These are phyloP conservation scores for Coffea canephora DNA, from an alignment of 257 asterid species.

Conservation along the genomic window DNA sequence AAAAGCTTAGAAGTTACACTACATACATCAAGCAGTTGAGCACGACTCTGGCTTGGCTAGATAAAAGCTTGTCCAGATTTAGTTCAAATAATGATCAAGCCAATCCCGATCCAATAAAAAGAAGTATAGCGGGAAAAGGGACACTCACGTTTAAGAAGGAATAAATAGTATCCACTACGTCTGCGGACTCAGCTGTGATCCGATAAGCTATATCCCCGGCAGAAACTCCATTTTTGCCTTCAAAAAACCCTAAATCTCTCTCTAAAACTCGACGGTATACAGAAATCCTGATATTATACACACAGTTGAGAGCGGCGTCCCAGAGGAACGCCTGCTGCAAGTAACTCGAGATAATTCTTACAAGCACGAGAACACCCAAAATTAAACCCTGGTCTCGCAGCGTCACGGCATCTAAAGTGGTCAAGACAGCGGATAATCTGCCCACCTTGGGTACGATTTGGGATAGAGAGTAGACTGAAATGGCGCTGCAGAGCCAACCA, in stretches of 20 bases:
- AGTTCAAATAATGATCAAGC: too few relatives aligned
- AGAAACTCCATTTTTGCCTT: slow-evolving; percentile 57
- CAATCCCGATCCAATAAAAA: too few relatives aligned
- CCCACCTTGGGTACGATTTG: slow-evolving; percentile 70
- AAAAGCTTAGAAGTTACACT: too few relatives aligned
- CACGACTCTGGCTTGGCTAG: too few relatives aligned
- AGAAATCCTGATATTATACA: slow-evolving; percentile 48
- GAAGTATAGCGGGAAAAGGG: background rate
- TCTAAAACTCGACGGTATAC: slow-evolving; percentile 64
- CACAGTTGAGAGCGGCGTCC: slow-evolving; percentile 84
- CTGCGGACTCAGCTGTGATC: slow-evolving; percentile 87
- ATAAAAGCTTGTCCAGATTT: too few relatives aligned
- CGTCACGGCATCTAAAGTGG: slow-evolving; percentile 25
- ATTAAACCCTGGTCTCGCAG: slow-evolving; percentile 42
- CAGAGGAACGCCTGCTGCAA: slow-evolving; percentile 73
- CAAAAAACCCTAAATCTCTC: slow-evolving; percentile 80
- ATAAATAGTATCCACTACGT: slow-evolving; percentile 72
- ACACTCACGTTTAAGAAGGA: slow-evolving; percentile 66
- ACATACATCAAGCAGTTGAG: too few relatives aligned
- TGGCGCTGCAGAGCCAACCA: slow-evolving; percentile 73
- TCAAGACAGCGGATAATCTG: slow-evolving; percentile 39
- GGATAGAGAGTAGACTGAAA: slow-evolving; percentile 81
- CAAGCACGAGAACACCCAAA: slow-evolving; percentile 45
- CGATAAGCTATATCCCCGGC: slow-evolving; percentile 81
- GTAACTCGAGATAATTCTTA: slow-evolving; percentile 54